Evolutionary conservation across 495 filamentous ascomycete species (phyloP).

Genomic region (Penicillium alfredii): DNA sequence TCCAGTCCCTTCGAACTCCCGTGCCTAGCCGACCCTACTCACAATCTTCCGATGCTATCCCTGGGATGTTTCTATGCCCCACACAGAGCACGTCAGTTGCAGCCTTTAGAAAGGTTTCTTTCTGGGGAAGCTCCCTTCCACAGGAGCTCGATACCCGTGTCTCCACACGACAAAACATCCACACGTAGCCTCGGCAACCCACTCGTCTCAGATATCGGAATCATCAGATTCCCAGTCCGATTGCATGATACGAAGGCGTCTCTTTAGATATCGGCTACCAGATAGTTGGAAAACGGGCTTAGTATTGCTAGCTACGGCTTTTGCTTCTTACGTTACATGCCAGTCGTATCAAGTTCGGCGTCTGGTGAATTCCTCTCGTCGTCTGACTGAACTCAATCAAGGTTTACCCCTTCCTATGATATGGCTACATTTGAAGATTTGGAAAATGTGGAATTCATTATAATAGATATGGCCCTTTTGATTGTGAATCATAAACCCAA

Average conservation of each 20-base stretch:
- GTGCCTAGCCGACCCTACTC: conserved; percentile 6
- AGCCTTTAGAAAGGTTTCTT: not conserved
- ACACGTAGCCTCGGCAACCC: not conserved
- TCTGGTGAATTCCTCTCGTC: conserved; percentile 11
- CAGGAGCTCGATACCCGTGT: not conserved
- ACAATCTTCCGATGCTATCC: conserved; percentile 1
- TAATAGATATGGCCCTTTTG: conserved; percentile 1
- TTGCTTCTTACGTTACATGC: conserved; percentile 1
- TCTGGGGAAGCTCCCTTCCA: not conserved
- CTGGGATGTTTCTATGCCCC: conserved; percentile 14
- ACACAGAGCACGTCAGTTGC: conserved; percentile 15
- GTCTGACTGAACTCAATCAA: conserved; percentile 7
- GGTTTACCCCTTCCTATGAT: conserved; percentile 5
- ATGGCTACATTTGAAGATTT: not conserved
- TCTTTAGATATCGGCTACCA: not conserved
- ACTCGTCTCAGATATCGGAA: not conserved
- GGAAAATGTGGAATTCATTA: conserved; percentile 12
- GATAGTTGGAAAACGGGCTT: too few relatives aligned
- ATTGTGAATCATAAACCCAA: too few relatives aligned
- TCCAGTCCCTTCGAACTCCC: conserved; percentile 8
- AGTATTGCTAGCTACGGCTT: too few relatives aligned
- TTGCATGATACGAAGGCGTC: conserved; percentile 1
- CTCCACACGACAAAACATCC: too few relatives aligned
- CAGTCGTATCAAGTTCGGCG: not conserved
- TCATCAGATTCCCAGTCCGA: conserved; percentile 4